Evolutionary conservation across 345 rosid genomes (phyloP), one percentile per base, ranked within the genome.

Genomic region (Mangifera indica): DNA sequence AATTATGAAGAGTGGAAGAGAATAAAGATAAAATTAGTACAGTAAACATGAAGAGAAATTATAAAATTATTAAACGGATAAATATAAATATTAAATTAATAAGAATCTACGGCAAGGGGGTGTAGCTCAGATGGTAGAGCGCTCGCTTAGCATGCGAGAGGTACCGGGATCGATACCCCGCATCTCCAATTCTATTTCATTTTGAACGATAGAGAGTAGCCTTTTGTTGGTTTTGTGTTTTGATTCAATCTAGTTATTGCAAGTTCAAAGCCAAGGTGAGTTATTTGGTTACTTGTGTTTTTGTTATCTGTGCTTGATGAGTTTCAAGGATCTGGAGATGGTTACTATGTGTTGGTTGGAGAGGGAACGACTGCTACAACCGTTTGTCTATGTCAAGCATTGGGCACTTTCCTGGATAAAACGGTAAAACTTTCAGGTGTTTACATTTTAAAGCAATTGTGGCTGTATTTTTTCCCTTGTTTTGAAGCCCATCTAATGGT

Each of bases 301-400:
- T 79, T 95, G 79, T 72, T 95, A 81, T 84, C 98, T 12, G 96
- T 78, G 51, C 76, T 91, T 55, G 96, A 89, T 69, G 98, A 91
- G 77, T 88, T 90, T 67, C 63, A 90, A 83, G 91, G 82, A 79
- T 80, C 81, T 76, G 74, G 76, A 40, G 91, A 92, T 81, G 99
- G 98, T 1, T 95, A 88, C 77, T 95, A 91, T 75, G 97, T 92
- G 69, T 97, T 92, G 78, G 97, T 95, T 48, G 99, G 98, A 40
- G 99, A 95, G 82, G 99, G 99, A 81, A 95, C 92, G 70, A 87
- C 96, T 8, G 92, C 99, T 51, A 95, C 99, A 34, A 92, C 97
- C 15, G 97, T 94, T 42, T 97, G 98, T 3, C 90, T 95, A 72
- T 92, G 98, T 68, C 99, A 95, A 85, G 96, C 99, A 51, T 81